Base-by-base conservation (phyloP, 345 rosid genomes). In the Heritiera fomes region DNA sequence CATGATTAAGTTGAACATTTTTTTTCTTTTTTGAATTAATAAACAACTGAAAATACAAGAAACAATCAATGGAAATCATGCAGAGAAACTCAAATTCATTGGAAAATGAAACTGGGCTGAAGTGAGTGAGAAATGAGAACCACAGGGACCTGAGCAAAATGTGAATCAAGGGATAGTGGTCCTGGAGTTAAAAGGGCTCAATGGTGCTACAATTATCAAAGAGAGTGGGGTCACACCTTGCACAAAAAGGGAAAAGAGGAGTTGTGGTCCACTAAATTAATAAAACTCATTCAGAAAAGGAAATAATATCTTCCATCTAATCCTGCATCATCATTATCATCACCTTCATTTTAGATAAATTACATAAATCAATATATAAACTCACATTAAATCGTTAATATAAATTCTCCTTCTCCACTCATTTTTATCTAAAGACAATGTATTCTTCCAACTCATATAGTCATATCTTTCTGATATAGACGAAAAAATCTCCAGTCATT, bases 211-310 rank as follows among this genome's bases (percentile, higher is more conserved):
- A 53, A 12, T 58, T 70, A 78, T 78, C 78, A 82, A 82, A 83
- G 32, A 79, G 20, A 59, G 90, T 82, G 77, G 58, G 50, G 89
- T 89, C 89, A 87, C 89, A 85, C 85, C 90, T 81, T 83, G 70
- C 87, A 66, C 85, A 15, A 80, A 80, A 83, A 45, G 23, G 80
- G 82, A 18, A 71, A 76, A 56, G 28, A 65, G 68, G 34, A 43
- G 30, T 50, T 8, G 78, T 86, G 88, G 86, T 83, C 86, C 83
- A 79, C 41, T 0, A 56, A 20, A 20, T 34, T 38, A 15, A 38
- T 10, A 73, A 34, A 34, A 56, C 15, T 38, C 46, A 53, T 8
- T 17, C 45, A 13, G 50, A 49, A 14, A 23, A 17, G 3, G 40
- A 30, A 52, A 13, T 18, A 63, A 4, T 28, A 12, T 80, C 82